Evolutionary conservation across 129 eudicot genomes (phyloP), one percentile per base, ranked within the genome.

Genomic region (Scalesia atractyloides): DNA sequence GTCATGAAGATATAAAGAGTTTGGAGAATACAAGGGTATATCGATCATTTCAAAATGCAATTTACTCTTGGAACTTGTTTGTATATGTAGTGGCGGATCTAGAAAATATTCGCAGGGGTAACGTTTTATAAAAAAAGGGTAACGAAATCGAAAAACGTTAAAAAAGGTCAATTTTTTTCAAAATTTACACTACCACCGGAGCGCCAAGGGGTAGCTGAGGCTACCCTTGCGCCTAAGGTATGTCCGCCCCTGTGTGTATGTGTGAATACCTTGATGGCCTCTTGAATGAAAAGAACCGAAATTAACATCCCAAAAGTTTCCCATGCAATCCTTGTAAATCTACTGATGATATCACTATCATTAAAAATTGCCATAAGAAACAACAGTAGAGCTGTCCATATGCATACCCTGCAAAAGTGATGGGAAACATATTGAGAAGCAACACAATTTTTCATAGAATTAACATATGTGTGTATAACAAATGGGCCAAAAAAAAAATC

Each of bases 221-320:
- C n/a, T n/a, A n/a, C n/a, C n/a, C n/a, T n/a, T n/a, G n/a, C n/a
- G n/a, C n/a, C n/a, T n/a, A n/a, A n/a, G n/a, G n/a, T n/a, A n/a
- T n/a, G n/a, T n/a, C n/a, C n/a, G n/a, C n/a, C n/a, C n/a, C n/a
- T n/a, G n/a, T n/a, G n/a, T 66, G 17, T 22, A 79, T 59, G 36
- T 26, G 11, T 37, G 58, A 34, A 8, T 73, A 86, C 92, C 89
- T 82, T 88, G 66, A 85, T 78, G n/a, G 94, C 90, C 72, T 88
- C 81, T 82, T 88, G 94, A 16, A 88, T 71, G 82, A 88, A 88
- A 62, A 88, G 94, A 33, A 85, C 82, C 3, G 94, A 56, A 56
- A 88, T 88, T 34, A 88, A 66, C 86, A 88, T 82, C 70, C 94
- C 90, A 74, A 88, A 88, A 12, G 82, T 81, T 66, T 88, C 88